Evolutionary conservation across 164 flowering plant genomes (phyloP).

Genomic region (Macadamia integrifolia): DNA sequence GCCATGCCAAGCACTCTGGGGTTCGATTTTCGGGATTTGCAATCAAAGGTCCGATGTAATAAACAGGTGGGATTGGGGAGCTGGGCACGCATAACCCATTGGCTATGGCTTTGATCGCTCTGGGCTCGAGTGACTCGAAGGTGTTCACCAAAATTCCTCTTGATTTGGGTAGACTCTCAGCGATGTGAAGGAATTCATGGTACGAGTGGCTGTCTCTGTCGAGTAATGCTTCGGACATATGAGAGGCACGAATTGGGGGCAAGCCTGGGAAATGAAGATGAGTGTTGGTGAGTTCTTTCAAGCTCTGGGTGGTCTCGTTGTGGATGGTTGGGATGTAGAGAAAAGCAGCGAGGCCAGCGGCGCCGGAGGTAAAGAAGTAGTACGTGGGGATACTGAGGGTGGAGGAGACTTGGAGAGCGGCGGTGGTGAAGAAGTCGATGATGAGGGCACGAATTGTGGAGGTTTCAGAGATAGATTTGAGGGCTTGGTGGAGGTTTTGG

Average conservation of each 20-base stretch:
- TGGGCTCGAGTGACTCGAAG: slow-evolving; percentile 23
- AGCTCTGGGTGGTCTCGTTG: slow-evolving; percentile 1
- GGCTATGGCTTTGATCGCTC: slow-evolving; percentile 10
- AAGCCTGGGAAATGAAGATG: slow-evolving; percentile 34
- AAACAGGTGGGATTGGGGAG: slow-evolving; percentile 21
- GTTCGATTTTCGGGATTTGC: not conserved
- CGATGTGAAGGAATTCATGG: slow-evolving; percentile 7
- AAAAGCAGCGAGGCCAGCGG: slow-evolving; percentile 12
- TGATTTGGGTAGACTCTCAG: slow-evolving; percentile 5
- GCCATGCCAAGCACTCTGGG: not conserved
- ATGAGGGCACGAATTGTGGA: slow-evolving; percentile 24
- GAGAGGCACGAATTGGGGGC: slow-evolving; percentile 25
- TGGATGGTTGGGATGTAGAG: slow-evolving; percentile 29
- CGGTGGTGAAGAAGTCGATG: slow-evolving; percentile 36
- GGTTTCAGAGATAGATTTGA: slow-evolving; percentile 25
- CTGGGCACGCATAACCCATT: slow-evolving; percentile 19
- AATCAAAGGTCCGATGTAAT: slow-evolving; percentile 21
- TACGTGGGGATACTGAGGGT: slow-evolving; percentile 34
- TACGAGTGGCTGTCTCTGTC: slow-evolving; percentile 26
- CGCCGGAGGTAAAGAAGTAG: slow-evolving; percentile 36
- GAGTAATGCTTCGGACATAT: slow-evolving; percentile 21
- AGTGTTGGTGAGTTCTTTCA: slow-evolving; percentile 16
- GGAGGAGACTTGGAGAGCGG: slow-evolving; percentile 15
- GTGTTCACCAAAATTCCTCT: slow-evolving; percentile 32
- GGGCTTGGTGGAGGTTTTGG: slow-evolving; percentile 22